Conservation (phyloP, 305 asterid species). For the Stenogyne calaminthoides region DNA sequence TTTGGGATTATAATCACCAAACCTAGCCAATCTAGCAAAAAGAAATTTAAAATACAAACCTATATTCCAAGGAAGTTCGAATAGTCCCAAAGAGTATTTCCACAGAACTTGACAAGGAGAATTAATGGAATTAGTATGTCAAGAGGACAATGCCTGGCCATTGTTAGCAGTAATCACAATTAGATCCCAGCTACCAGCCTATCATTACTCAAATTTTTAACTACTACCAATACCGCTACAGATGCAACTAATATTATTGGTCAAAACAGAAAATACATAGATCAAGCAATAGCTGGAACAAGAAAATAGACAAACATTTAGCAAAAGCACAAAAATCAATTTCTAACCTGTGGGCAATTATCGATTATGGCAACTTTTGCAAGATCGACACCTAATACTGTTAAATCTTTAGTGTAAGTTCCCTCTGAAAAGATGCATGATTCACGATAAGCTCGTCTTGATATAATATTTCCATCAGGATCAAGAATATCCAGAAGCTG, state of each 20-base stretch:
- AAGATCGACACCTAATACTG: slow-evolving; percentile 87
- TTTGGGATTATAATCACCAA: not conserved
- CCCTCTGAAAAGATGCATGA: slow-evolving; percentile 85
- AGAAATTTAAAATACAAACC: slow-evolving; percentile 12
- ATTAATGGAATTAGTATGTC: not conserved
- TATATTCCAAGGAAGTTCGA: not conserved
- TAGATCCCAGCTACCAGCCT: not conserved
- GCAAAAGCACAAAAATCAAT: not conserved
- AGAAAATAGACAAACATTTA: slow-evolving; percentile 10
- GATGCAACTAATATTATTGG: slow-evolving; percentile 16
- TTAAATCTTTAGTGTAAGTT: slow-evolving; percentile 78
- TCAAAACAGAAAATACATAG: not conserved
- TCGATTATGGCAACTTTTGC: slow-evolving; percentile 91
- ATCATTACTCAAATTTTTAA: slow-evolving; percentile 14
- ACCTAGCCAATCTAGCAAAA: slow-evolving; percentile 25
- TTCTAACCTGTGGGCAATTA: slow-evolving; percentile 88
- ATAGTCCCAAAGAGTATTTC: slow-evolving; percentile 17
- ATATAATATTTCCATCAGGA: slow-evolving; percentile 78
- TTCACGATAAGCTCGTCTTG: slow-evolving; percentile 91
- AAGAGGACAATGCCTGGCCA: not conserved
- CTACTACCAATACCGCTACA: not conserved
- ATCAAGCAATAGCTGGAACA: slow-evolving; percentile 18
- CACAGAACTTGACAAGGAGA: not conserved
- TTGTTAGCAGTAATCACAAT: not conserved
- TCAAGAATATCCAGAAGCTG: slow-evolving; percentile 87